These are phyloP conservation scores for Microdochium bolleyi DNA, from an alignment of 2,329 filamentous ascomycete species.

Conservation along the genomic window DNA sequence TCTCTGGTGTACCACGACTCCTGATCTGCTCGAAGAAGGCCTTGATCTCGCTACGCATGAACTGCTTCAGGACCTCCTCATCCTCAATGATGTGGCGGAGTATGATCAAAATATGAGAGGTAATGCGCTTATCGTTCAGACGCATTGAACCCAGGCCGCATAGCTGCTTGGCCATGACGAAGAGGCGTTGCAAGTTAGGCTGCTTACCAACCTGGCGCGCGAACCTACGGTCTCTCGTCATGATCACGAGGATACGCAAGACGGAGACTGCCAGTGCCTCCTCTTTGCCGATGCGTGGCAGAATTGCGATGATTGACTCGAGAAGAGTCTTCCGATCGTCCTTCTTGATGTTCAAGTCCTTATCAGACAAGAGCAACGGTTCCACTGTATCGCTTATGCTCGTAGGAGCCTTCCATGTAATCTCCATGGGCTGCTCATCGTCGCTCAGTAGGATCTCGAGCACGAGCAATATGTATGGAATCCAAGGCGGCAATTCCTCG, in stretches of 20 bases:
- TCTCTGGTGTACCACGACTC: neutral
- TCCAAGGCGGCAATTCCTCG: constrained; percentile 84
- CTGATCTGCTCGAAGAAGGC: constrained; percentile 52
- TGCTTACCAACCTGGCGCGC: constrained; percentile 76
- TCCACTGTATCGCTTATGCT: constrained; percentile 39
- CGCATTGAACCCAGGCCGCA: constrained; percentile 70
- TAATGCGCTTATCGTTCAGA: constrained; percentile 48
- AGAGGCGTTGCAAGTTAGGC: constrained; percentile 80
- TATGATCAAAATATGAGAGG: constrained; percentile 69
- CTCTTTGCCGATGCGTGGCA: constrained; percentile 83
- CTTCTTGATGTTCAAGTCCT: constrained; percentile 52
- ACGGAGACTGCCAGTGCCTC: constrained; percentile 77
- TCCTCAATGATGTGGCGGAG: constrained; percentile 92
- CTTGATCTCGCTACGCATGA: constrained; percentile 86
- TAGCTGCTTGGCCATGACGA: constrained; percentile 92
- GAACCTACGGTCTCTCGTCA: constrained; percentile 71
- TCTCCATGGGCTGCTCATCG: constrained; percentile 72
- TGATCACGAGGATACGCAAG: constrained; percentile 74
- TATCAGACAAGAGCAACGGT: constrained; percentile 48
- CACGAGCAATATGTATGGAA: constrained; percentile 82
- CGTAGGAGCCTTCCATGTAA: constrained; percentile 58
- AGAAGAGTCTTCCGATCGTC: constrained; percentile 67
- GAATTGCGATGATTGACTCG: constrained; percentile 68
- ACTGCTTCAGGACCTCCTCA: constrained; percentile 79
- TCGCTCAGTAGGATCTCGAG: constrained; percentile 86